Base-by-base conservation (phyloP, 75 land plant species). In the Cunninghamia lanceolata region DNA sequence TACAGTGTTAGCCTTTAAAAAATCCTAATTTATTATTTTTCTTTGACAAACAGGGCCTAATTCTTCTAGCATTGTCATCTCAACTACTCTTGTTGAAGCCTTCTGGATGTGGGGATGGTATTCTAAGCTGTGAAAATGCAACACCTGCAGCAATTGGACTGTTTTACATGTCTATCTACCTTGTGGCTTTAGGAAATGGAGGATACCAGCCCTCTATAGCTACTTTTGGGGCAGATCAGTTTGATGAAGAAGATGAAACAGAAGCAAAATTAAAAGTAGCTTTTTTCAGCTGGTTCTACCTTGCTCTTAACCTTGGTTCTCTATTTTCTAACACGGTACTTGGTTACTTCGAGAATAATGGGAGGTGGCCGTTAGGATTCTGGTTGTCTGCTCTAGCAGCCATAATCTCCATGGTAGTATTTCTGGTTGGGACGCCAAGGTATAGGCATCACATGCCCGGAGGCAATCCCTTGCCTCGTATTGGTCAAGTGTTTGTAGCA, bases 51-150 rank as follows among this genome's bases (percentile, higher is more conserved):
- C 56, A 93, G 94, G 95, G 95, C 0, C 80, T 91, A 46, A 32
- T 87, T 5, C 85, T 89, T 28, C 47, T 89, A 19, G 88, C 92
- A 17, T 54, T 90, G 28, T 36, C 88, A 38, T 92, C 93, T 13
- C 75, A 82, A 83, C 43, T 90, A 0, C 42, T 82, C 6, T 77
- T 87, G 40, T 54, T 88, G 11, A 88, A 74, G 21, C 89, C 89
- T 40, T 68, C 66, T 28, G 73, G 56, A 6, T 88, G 92, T 46
- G 79, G 66, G 70, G 47, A 43, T 7, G 47, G 19, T 7, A 39
- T n/a, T n/a, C n/a, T 53, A 19, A 7, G 16, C 4, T 91, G 92
- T 32, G 39, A 66, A 5, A 43, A 59, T n/a, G 83, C 80, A 9
- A 40, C 81, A 4, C 38, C 87, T n/a, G 9, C 39, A 30, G 86